Evolutionary conservation across 169 alveolate genomes (phyloP).

Genomic region (Pseudocohnilembus persalinus): DNA sequence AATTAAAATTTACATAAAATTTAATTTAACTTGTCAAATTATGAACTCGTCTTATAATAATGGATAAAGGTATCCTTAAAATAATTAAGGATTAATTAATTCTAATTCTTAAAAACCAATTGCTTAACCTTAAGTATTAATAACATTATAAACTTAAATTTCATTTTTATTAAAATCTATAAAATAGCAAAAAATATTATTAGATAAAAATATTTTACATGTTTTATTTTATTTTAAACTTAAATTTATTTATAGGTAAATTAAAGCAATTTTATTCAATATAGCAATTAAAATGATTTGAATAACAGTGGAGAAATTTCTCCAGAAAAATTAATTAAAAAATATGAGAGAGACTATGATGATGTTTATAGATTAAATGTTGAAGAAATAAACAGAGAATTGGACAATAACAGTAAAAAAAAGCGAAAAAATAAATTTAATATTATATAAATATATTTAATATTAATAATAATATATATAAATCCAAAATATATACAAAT

Average conservation of each 20-base stretch:
- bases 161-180: not conserved
- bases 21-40: not conserved
- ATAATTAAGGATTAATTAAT: not conserved
- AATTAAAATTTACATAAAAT: too few relatives aligned
- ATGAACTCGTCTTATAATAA: not conserved
- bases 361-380: not conserved
- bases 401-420: slow-evolving; percentile 42
- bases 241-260: not conserved
- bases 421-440: not conserved
- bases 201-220: too few relatives aligned
- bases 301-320: not conserved
- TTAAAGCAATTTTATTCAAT: too few relatives aligned
- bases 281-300: not conserved
- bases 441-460: not conserved
- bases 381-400: slow-evolving; percentile 42
- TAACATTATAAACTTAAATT: not conserved
- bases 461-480: too few relatives aligned
- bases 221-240: too few relatives aligned
- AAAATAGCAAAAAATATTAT: not conserved
- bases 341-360: not conserved
- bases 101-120: not conserved
- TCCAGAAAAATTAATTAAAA: not conserved
- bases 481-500: too few relatives aligned
- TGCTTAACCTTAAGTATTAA: not conserved
- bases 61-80: too few relatives aligned